Base-by-base conservation (phyloP, 164 flowering plant species). In the Chloranthus sessilifolius region DNA sequence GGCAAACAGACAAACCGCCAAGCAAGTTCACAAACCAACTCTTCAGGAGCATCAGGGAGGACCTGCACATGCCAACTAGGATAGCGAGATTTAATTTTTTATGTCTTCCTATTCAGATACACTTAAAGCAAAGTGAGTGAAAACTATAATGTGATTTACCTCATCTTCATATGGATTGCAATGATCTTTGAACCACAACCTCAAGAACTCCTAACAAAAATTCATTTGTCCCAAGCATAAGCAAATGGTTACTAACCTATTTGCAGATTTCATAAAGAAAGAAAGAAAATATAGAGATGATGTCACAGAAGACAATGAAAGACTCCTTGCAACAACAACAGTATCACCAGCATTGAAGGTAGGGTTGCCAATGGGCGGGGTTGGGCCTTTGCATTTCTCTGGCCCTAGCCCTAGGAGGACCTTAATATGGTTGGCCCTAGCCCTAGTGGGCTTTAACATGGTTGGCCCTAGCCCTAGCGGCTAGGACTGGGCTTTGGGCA, bases 151-250 rank as follows among this genome's bases (percentile, higher is more conserved):
- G 33, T 23, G 12, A 50, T 16, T 59, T 65, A 77, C 95, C 84
- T 87, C 67, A 52, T 87, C 98, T 62, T 82, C 81, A 53, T 90
- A 87, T 26, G 95, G 98, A 74, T 87, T 83, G 76, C 96, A 87
- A 61, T 83, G 70, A 53, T 83, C 68, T 68, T 75, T 90, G 55
- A 90, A 90, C 98, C 98, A 90, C 62, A 90, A 61, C 61, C 96
- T 78, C 80, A 90, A 66, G 61, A 90, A 90, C 70, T 90, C 98
- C 95, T 86, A 40, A 33, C n/a, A 54, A 47, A 2, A 61, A 38
- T 36, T 28, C 29, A 25, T 22, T 20, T 15, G 33, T n/a, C 30
- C 4, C n/a, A 0, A 28, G 17, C 11, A 24, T 62, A 39, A 45
- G 52, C 44, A 43, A 42, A n/a, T 11, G 15, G 4, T 15, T 15